Evolutionary conservation across 2,329 filamentous ascomycete genomes (phyloP).

Genomic region (Lecanicillium sp.): DNA sequence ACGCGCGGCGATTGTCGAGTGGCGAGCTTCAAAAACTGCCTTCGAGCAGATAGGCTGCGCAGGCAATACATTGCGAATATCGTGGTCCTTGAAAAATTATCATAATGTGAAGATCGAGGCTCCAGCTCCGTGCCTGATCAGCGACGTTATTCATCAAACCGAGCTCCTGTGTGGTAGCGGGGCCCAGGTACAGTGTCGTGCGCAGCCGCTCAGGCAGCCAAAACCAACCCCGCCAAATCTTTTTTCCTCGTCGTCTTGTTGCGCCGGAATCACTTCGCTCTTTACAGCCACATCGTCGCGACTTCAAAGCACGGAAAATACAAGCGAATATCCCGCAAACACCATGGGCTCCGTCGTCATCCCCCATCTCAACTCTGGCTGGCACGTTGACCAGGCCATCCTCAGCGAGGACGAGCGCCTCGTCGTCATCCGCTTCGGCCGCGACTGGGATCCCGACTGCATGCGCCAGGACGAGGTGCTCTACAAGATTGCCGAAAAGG

Average conservation of each 20-base stretch:
- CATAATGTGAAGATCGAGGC: too few species aligned
- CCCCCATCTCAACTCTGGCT: conserved; percentile 83
- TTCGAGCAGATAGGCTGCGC: background rate
- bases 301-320: background rate
- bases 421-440: conserved; percentile 88
- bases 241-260: too few species aligned
- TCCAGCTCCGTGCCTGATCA: too few species aligned
- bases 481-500: conserved; percentile 84
- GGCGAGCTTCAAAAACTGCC: background rate
- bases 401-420: conserved; percentile 83
- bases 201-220: too few species aligned
- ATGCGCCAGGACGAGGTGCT: conserved; percentile 83
- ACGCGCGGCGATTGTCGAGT: background rate
- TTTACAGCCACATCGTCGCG: background rate
- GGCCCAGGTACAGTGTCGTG: conserved; percentile 6
- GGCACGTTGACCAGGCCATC: conserved; percentile 98
- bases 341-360: conserved; percentile 78
- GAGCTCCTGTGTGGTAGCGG: conserved; percentile 8
- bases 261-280: background rate
- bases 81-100: too few species aligned
- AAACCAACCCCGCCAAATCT: conserved; percentile 3
- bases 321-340: background rate
- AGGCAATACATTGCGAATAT: conserved; percentile 8
- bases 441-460: conserved; percentile 74
- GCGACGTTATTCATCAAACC: conserved; percentile 13